phyloP scores from a whole-genome alignment of 805 yeast species.

The Sungouiella blattae region DNA sequence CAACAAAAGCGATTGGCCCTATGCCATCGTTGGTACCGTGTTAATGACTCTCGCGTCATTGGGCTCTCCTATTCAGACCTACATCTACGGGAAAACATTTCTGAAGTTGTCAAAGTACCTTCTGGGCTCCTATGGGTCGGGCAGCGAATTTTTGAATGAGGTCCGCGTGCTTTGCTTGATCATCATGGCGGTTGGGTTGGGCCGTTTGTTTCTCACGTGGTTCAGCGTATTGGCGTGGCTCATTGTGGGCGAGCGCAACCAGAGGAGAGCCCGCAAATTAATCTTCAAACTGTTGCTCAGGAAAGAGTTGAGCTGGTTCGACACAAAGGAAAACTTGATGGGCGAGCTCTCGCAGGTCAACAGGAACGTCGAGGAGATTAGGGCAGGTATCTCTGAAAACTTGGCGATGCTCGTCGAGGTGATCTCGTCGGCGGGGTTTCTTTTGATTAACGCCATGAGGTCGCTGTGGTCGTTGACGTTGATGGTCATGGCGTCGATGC shows the following conservation, averaged over 20 bases:
- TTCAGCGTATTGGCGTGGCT: conserved; percentile 59
- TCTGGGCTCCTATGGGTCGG: conserved; percentile 24
- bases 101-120: conserved; percentile 26
- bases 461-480: conserved; percentile 85
- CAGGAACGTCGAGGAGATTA: conserved; percentile 69
- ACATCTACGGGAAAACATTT: conserved; percentile 66
- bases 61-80: conserved; percentile 57
- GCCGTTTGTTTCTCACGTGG: conserved; percentile 42
- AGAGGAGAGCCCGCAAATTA: conserved; percentile 47
- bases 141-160: conserved; percentile 19
- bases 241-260: conserved; percentile 69
- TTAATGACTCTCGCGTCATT: conserved; percentile 51
- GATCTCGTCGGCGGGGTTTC: conserved; percentile 48
- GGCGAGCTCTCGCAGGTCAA: conserved; percentile 67
- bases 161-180: conserved; percentile 26
- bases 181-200: conserved; percentile 32
- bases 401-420: conserved; percentile 56
- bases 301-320: conserved; percentile 61
- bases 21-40: conserved; percentile 10
- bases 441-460: conserved; percentile 62
- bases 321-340: conserved; percentile 47
- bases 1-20: conserved; percentile 8
- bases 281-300: conserved; percentile 45
- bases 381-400: conserved; percentile 66
- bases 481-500: conserved; percentile 70